Conservation (phyloP, 148 eudicot species). For the Nepenthes mirabilis region DNA sequence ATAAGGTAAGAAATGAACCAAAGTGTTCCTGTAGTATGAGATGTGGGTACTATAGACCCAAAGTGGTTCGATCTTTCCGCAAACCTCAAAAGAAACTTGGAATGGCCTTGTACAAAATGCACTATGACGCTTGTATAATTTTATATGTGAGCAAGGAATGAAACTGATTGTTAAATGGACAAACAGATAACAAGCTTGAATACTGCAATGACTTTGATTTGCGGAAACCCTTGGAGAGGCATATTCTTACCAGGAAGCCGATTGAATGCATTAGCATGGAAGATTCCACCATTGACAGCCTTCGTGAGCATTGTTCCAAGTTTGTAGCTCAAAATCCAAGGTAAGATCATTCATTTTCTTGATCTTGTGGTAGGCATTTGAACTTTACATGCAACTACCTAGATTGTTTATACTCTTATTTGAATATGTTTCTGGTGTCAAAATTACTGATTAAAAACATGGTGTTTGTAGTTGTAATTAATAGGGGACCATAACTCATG, state of each 20-base stretch:
- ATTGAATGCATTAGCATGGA: constrained; percentile 62
- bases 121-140: neutral
- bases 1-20: too few relatives aligned
- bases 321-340: constrained; percentile 55
- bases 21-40: too few relatives aligned
- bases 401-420: too few relatives aligned
- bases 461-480: too few relatives aligned
- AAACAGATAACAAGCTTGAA: constrained; percentile 64
- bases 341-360: constrained; percentile 17
- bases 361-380: neutral
- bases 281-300: constrained; percentile 31
- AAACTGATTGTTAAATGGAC: neutral
- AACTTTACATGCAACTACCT: neutral
- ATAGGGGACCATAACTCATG: too few relatives aligned
- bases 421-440: too few relatives aligned
- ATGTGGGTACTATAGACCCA: too few relatives aligned
- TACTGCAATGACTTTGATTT: constrained; percentile 81
- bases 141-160: neutral
- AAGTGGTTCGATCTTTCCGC: too few relatives aligned
- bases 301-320: constrained; percentile 55
- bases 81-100: neutral
- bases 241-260: constrained; percentile 37
- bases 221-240: constrained; percentile 84
- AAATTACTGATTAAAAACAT: too few relatives aligned
- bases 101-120: too few relatives aligned